Evolutionary conservation across 495 filamentous ascomycete genomes (phyloP), one percentile per base, ranked within the genome.

Genomic region (Penicillium subrubescens): DNA sequence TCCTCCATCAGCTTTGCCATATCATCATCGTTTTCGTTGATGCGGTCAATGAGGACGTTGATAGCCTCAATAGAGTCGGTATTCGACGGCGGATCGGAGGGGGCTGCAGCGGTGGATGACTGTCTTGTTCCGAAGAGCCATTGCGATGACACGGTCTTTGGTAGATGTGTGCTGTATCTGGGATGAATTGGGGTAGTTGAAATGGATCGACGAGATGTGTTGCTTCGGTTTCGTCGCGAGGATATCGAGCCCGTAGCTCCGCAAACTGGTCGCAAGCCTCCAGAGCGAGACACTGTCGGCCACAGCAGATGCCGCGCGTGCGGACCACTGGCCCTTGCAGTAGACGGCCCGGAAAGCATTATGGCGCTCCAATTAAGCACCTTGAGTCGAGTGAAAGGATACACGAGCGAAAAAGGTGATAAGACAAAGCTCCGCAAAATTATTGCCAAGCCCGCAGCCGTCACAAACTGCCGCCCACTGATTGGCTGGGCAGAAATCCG

Each of bases 1-100:
- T 79, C 77, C 12, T 80, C 73, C 62, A 81, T 68, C 7, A 80
- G 43, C 27, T 73, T 67, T 4, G 67, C 71, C 51, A 82, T 71
- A 35, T 71, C 68, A 17, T 68, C 73, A 35, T 80, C 79, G 56
- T 75, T 77, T 14, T 73, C 53, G 41, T 73, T 68, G 63, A 82
- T 79, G 48, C 68, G 70, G 56, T 82, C 78, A 44, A 82, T 76
- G 57, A 81, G 48, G 17, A 57, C 64, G 58, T 76, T 79, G 62
- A 82, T 71, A 11, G 63, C 33, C n/a, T 56, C 62, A 31, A 73
- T 74, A 27, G 57, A 6, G 29, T 72, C 57, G 34, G 19, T 57
- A 12, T 67, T 56, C 44, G 64, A 14, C 17, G 67, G 65, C 8
- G 63, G 43, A 55, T 60, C 57, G 17, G 71, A 68, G 23, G 66